Evolutionary conservation across 768 basidiomycete species (phyloP), one percentile per base, ranked within the genome.

Genomic region (Kwoniella sp.): DNA sequence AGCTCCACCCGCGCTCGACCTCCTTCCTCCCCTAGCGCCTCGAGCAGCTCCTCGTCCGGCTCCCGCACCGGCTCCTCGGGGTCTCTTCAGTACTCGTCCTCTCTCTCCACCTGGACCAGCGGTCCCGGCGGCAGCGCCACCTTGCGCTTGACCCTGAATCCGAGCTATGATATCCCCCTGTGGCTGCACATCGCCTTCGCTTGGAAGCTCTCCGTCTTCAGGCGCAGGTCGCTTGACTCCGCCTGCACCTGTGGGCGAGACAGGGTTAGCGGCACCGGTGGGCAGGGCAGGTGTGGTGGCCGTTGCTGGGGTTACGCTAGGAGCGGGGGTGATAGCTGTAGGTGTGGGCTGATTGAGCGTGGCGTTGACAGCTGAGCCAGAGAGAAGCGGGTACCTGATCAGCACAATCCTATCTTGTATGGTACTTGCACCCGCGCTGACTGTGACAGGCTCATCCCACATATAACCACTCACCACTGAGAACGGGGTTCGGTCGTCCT

Each of bases 311-410:
- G 51, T 20, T 28, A 34, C 34, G 34, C 34, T 13, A 17, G 41
- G 8, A 45, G 58, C 31, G 29, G 65, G 26, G 15, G 70, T 26
- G 26, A 61, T 45, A 23, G 66, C 29, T 15, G 66, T 28, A 5
- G 66, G 38, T 8, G 66, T 41, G 51, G 70, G 38, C 41, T 64
- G 57, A 12, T 68, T 48, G 1, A 77, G 63, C 4, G 74, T 70
- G 5, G 76, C 76, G 54, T 77, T 77, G 62, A 77, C 76, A 38
- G 68, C 76, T 75, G 57, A 12, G 28, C 47, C 48, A n/a, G 23
- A 47, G 25, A 26, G 30, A 50, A 5, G 9, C 13, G 26, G 25
- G 28, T 61, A 13, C 34, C 13, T 34, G 34, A 34, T 34, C 34
- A 34, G 34, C 34, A 34, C 34, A 13, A 13, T 34, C 5, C 34